A percentile compares a stretch with the other conserved stretches of the same genome.
These are phyloP conservation scores for Leptoxyphium fumago DNA, from an alignment of 2,329 filamentous ascomycete genomes.

Conservation along the genomic window DNA sequence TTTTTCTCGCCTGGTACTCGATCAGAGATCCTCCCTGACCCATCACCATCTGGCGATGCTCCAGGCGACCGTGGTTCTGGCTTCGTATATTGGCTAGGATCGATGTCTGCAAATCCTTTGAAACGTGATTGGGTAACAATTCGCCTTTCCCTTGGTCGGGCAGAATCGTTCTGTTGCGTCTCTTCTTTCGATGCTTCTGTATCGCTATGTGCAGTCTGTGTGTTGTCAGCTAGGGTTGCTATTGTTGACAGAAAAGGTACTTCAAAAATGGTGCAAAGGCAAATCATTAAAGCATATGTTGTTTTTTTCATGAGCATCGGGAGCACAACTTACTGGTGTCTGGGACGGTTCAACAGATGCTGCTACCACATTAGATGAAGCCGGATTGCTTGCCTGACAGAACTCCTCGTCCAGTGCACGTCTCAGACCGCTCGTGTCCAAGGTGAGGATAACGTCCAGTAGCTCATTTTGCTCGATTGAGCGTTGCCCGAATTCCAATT, in stretches of 20 bases:
- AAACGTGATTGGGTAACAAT: constrained; percentile 38
- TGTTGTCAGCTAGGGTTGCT: too few relatives aligned
- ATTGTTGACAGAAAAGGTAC: too few relatives aligned
- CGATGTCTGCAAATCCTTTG: constrained; percentile 33
- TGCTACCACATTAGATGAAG: not conserved
- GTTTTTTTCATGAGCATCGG: not conserved
- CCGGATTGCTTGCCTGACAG: constrained; percentile 28
- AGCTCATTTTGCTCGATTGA: constrained; percentile 85
- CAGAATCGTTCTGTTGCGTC: not conserved
- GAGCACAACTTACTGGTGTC: not conserved
- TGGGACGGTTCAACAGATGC: not conserved
- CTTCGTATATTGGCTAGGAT: constrained; percentile 19
- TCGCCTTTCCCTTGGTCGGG: constrained; percentile 13
- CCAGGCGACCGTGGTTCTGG: constrained; percentile 9
- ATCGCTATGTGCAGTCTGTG: too few relatives aligned
- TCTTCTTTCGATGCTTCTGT: not conserved
- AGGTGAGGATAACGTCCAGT: constrained; percentile 72
- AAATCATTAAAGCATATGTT: not conserved
- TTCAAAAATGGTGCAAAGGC: too few relatives aligned
- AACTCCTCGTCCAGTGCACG: constrained; percentile 40
- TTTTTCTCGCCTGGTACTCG: not conserved
- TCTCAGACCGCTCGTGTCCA: constrained; percentile 58
- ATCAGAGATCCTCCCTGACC: too few relatives aligned
- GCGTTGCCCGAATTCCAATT: constrained; percentile 60
- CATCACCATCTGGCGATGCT: constrained; percentile 1